Conservation (phyloP, 2,329 filamentous ascomycete genomes). For the Knufia petricola region DNA sequence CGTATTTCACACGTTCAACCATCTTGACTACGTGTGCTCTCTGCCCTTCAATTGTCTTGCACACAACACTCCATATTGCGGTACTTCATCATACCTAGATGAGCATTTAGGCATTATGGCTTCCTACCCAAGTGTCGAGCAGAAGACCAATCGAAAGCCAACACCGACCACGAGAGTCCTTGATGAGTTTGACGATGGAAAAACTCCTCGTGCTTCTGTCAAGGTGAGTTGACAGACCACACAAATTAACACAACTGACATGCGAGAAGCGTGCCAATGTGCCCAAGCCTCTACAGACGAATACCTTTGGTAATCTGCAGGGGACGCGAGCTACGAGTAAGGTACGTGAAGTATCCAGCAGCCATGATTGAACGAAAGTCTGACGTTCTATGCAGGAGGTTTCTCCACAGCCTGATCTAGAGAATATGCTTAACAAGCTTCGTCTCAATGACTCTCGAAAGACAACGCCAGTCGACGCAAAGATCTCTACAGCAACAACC, state of each 20-base stretch:
- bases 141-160: constrained; percentile 2
- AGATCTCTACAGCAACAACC: constrained; percentile 1
- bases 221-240: constrained; percentile 9
- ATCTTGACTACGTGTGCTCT: constrained; percentile 10
- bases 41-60: constrained; percentile 6
- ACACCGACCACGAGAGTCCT: constrained; percentile 19
- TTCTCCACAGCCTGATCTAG: constrained; percentile 41
- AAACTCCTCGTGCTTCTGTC: constrained; percentile 9
- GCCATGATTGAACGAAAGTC: not conserved
- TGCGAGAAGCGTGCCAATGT: constrained; percentile 12
- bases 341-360: constrained; percentile 11
- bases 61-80: constrained; percentile 15
- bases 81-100: constrained; percentile 8
- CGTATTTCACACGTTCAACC: constrained; percentile 3
- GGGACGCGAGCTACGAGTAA: constrained; percentile 20
- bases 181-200: constrained; percentile 14
- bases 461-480: constrained; percentile 13
- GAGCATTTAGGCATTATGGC: constrained; percentile 7
- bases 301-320: constrained; percentile 29
- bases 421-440: constrained; percentile 46
- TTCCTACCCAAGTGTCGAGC: constrained; percentile 1
- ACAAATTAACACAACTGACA: constrained; percentile 16
- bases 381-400: not conserved
- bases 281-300: constrained; percentile 27
- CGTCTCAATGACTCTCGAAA: constrained; percentile 29